Conservation (phyloP, 2,329 filamentous ascomycete genomes). For the Diaporthe sp. region DNA sequence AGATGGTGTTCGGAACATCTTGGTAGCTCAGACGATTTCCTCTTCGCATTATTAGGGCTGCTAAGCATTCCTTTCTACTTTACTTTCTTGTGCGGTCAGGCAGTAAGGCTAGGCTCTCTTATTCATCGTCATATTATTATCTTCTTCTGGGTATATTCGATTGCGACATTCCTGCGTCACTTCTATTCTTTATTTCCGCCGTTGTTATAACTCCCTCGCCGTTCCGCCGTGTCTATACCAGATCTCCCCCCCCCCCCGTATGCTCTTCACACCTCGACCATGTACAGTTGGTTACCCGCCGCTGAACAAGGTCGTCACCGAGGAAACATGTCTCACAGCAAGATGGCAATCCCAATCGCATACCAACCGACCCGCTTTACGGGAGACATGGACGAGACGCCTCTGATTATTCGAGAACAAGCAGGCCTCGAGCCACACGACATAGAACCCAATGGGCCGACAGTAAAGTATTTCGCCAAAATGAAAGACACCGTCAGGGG, state of each 20-base stretch:
- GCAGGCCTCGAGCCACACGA: conserved; percentile 22
- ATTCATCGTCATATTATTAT: conserved; percentile 14
- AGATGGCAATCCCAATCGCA: conserved; percentile 12
- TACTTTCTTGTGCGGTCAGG: neutral
- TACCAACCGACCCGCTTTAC: conserved; percentile 3
- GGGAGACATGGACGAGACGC: conserved; percentile 13
- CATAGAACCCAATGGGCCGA: conserved; percentile 17
- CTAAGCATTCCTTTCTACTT: neutral
- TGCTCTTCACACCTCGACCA: neutral
- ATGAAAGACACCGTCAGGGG: conserved; percentile 29
- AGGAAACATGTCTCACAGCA: neutral
- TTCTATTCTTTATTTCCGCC: neutral
- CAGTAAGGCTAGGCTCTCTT: conserved; percentile 4
- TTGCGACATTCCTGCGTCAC: neutral
- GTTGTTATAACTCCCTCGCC: neutral
- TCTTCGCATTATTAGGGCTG: neutral
- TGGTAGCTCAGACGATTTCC: conserved; percentile 4
- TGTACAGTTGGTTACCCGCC: conserved; percentile 19
- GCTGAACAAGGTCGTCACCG: conserved; percentile 6
- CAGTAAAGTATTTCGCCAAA: conserved; percentile 8
- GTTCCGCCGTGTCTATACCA: neutral
- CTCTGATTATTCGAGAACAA: conserved; percentile 17
- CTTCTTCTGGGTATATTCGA: neutral
- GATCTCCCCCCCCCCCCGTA: neutral
- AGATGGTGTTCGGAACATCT: conserved; percentile 16